phyloP scores from a whole-genome alignment of 805 yeast species.

The Metschnikowia noctiluminum region DNA sequence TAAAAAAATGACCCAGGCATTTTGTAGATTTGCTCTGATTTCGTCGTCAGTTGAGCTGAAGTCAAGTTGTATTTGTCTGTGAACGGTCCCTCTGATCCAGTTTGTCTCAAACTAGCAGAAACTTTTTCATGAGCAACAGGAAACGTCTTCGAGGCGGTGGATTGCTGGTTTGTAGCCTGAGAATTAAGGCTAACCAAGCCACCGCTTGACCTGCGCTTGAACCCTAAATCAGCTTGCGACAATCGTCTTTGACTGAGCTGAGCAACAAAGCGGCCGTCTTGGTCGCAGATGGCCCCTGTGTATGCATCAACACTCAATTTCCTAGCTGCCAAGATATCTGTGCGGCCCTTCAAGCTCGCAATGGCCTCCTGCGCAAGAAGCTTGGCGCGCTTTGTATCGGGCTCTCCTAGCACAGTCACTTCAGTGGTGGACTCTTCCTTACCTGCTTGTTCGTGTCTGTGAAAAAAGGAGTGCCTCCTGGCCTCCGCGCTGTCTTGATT shows the following conservation, averaged over 20 bases:
- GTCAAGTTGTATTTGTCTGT: conserved; percentile 1
- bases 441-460: conserved; percentile 4
- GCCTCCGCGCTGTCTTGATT: not conserved
- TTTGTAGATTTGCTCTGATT: conserved; percentile 1
- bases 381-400: conserved; percentile 24
- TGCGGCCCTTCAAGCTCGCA: conserved; percentile 20
- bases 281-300: conserved; percentile 30
- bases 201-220: conserved; percentile 6
- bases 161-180: not conserved
- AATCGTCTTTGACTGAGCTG: conserved; percentile 16
- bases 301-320: conserved; percentile 29
- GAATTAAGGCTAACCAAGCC: conserved; percentile 9
- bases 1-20: conserved; percentile 13
- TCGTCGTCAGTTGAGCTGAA: conserved; percentile 3
- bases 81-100: conserved; percentile 2
- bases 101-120: not conserved
- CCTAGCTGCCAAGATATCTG: conserved; percentile 21
- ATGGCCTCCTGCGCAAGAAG: conserved; percentile 28
- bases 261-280: conserved; percentile 20
- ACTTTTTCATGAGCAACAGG: not conserved
- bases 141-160: not conserved
- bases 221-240: conserved; percentile 7
- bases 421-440: conserved; percentile 17
- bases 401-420: conserved; percentile 31
- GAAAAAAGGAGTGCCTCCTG: conserved; percentile 5